These are phyloP conservation scores for Alternaria arborescens DNA, from an alignment of 2,329 filamentous ascomycete genomes.

Conservation along the genomic window DNA sequence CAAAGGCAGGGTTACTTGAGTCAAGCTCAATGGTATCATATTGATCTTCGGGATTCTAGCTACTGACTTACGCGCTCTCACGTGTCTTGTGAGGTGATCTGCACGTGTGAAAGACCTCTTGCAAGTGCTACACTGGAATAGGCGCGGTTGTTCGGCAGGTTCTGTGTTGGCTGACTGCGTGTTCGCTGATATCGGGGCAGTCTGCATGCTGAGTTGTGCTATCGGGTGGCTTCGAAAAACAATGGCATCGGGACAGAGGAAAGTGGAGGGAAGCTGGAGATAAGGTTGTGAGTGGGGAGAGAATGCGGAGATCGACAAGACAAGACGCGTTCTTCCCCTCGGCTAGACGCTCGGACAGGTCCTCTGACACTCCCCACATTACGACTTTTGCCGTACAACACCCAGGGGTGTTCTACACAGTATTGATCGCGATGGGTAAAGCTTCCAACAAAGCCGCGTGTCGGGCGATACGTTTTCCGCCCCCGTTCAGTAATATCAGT, in stretches of 20 bases:
- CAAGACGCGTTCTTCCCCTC: background rate
- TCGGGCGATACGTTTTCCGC: background rate
- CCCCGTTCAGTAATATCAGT: background rate
- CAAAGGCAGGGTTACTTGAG: background rate
- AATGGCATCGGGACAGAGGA: conserved; percentile 26
- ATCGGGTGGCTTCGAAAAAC: conserved; percentile 17
- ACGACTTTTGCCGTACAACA: conserved; percentile 15
- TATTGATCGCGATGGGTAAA: conserved; percentile 3
- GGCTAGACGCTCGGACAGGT: background rate
- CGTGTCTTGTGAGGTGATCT: conserved; percentile 63
- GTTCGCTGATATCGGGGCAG: conserved; percentile 16
- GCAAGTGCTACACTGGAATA: conserved; percentile 63
- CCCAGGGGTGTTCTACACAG: background rate
- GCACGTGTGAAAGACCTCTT: conserved; percentile 61
- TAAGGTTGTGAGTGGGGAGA: conserved; percentile 20
- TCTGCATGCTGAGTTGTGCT: conserved; percentile 28
- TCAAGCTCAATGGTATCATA: background rate
- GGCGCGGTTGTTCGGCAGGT: conserved; percentile 28
- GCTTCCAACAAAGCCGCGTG: background rate
- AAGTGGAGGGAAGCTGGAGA: conserved; percentile 39
- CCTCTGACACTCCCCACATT: conserved; percentile 20
- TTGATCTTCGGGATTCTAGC: background rate
- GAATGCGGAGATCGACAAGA: conserved; percentile 16
- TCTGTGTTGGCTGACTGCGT: conserved; percentile 24
- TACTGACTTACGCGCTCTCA: conserved; percentile 56